These are phyloP conservation scores for Pontederia paniculata DNA, from an alignment of 176 grass and related monocot species.

Conservation along the genomic window DNA sequence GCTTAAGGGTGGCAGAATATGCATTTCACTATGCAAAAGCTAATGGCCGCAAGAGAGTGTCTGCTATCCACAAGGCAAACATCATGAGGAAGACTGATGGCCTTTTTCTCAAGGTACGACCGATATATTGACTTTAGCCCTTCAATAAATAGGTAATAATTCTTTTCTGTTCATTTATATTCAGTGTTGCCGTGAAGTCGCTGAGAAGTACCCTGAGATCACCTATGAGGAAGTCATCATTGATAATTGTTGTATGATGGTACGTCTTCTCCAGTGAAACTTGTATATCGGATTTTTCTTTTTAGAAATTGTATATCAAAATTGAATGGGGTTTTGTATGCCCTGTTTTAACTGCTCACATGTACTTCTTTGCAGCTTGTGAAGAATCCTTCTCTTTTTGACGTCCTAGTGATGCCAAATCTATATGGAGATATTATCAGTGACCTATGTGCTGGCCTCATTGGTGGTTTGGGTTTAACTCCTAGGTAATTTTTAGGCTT, in stretches of 20 bases:
- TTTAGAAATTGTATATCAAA: constrained; percentile 5
- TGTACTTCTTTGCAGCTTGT: constrained; percentile 47
- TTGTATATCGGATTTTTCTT: constrained; percentile 7
- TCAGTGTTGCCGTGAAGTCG: constrained; percentile 96
- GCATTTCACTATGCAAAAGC: constrained; percentile 91
- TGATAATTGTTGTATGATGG: constrained; percentile 97
- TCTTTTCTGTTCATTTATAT: constrained; percentile 4
- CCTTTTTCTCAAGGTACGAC: constrained; percentile 86
- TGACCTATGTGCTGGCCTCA: constrained; percentile 90
- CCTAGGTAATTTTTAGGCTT: constrained; percentile 47
- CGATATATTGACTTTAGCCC: neutral
- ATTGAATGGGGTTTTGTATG: neutral
- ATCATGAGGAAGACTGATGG: constrained; percentile 99
- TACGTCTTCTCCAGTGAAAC: constrained; percentile 22
- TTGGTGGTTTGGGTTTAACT: constrained; percentile 85
- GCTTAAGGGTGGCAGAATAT: constrained; percentile 97
- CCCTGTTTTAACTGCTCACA: constrained; percentile 11
- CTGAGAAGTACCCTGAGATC: constrained; percentile 92
- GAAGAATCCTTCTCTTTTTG: constrained; percentile 81
- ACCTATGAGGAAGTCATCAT: constrained; percentile 92
- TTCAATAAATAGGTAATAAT: neutral
- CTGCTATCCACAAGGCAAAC: constrained; percentile 97
- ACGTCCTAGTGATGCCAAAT: constrained; percentile 98
- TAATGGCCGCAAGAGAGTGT: constrained; percentile 77
- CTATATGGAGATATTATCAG: constrained; percentile 98